phyloP scores from a whole-genome alignment of 225 moss, liverwort and hornwort species.

The Neckera pumila region DNA sequence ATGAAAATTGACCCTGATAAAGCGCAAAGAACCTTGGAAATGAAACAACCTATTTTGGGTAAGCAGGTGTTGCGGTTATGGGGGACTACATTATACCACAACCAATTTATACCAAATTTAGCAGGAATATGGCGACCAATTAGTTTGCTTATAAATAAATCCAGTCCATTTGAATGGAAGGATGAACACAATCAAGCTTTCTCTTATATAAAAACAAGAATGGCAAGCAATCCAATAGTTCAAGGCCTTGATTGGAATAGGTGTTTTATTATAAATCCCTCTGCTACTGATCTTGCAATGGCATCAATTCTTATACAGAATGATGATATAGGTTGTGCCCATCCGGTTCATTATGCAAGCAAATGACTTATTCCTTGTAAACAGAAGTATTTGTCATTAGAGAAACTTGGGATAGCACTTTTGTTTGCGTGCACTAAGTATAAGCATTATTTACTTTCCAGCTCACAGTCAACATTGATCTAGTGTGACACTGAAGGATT shows the following conservation, averaged over 20 bases:
- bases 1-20: background rate
- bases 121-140: background rate
- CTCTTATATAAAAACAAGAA: accelerated
- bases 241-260: accelerated
- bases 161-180: background rate
- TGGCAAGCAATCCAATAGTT: background rate
- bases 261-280: accelerated
- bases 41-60: background rate
- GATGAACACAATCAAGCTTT: background rate
- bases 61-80: background rate
- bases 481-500: accelerated
- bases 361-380: accelerated
- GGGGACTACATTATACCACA: background rate
- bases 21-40: background rate
- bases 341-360: background rate
- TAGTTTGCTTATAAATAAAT: background rate
- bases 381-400: accelerated
- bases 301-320: background rate
- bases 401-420: background rate
- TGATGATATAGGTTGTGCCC: accelerated
- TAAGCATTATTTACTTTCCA: background rate
- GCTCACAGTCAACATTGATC: accelerated
- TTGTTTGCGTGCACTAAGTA: background rate
- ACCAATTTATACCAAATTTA: background rate
- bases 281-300: accelerated